Evolutionary conservation across 2,329 filamentous ascomycete species (phyloP).

Genomic region (Pseudocercospora crystallina): DNA sequence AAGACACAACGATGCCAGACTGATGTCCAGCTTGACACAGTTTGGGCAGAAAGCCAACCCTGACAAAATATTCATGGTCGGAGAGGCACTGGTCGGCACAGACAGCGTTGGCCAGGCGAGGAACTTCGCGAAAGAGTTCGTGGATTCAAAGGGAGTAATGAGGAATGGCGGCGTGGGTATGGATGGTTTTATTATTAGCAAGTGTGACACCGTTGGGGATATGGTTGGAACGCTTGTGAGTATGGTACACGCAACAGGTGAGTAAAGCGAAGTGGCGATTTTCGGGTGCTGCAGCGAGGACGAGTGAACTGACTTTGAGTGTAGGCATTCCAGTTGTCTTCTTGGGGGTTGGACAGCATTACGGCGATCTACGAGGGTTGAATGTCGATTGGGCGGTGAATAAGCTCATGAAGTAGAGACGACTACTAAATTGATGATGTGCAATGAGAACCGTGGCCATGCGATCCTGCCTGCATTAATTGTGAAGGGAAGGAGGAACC

Average conservation of each 20-base stretch:
- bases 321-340: slow-evolving; percentile 85
- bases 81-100: slow-evolving; percentile 87
- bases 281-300: background rate
- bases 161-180: slow-evolving; percentile 65
- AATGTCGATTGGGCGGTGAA: slow-evolving; percentile 65
- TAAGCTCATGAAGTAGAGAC: slow-evolving; percentile 53
- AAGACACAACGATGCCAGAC: slow-evolving; percentile 88
- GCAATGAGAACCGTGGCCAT: too few relatives aligned
- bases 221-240: slow-evolving; percentile 96
- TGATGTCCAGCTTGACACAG: slow-evolving; percentile 96
- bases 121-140: slow-evolving; percentile 91
- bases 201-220: slow-evolving; percentile 98
- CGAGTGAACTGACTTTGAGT: slow-evolving; percentile 2
- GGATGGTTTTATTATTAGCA: slow-evolving; percentile 97
- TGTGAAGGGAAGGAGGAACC: too few relatives aligned
- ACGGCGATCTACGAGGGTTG: slow-evolving; percentile 63
- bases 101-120: slow-evolving; percentile 93
- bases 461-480: too few relatives aligned
- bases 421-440: background rate
- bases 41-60: slow-evolving; percentile 95
- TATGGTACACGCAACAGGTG: slow-evolving; percentile 84
- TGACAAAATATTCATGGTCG: slow-evolving; percentile 98
- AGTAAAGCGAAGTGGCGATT: slow-evolving; percentile 35
- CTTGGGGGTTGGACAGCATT: slow-evolving; percentile 71
- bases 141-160: slow-evolving; percentile 36